Conservation (phyloP, 2,329 filamentous ascomycete genomes). For the Neopestalotiopsis clavispora region DNA sequence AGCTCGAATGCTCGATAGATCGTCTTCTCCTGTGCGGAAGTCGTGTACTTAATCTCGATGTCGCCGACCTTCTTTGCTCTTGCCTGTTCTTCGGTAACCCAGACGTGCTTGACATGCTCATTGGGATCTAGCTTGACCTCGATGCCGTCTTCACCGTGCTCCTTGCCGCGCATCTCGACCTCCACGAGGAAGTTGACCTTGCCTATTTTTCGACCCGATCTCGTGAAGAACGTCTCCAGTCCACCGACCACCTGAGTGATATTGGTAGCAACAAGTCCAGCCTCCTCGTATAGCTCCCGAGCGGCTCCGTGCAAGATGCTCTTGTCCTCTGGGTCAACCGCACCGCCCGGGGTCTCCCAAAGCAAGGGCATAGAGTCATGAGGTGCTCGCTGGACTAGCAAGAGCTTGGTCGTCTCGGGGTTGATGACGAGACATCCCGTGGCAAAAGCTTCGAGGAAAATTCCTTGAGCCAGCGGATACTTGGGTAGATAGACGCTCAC, state of each 20-base stretch:
- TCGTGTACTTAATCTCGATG: conserved; percentile 31
- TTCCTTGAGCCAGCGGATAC: conserved; percentile 14
- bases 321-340: conserved; percentile 40
- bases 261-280: conserved; percentile 34
- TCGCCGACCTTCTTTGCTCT: conserved; percentile 25
- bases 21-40: conserved; percentile 24
- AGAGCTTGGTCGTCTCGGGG: conserved; percentile 28
- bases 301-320: conserved; percentile 42
- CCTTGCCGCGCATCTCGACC: conserved; percentile 26
- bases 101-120: conserved; percentile 38
- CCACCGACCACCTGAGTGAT: conserved; percentile 29
- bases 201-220: conserved; percentile 26
- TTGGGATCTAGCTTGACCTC: conserved; percentile 36
- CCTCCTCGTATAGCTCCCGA: conserved; percentile 48
- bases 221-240: conserved; percentile 24
- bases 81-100: conserved; percentile 38
- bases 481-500: conserved; percentile 27
- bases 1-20: conserved; percentile 31
- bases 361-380: conserved; percentile 40
- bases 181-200: conserved; percentile 35
- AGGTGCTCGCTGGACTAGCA: conserved; percentile 44
- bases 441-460: conserved; percentile 28
- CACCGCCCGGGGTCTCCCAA: conserved; percentile 50
- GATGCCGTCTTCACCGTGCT: neutral
- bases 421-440: conserved; percentile 37